Evolutionary conservation across 2,329 filamentous ascomycete species (phyloP).

Genomic region (Xylariaceae sp.): DNA sequence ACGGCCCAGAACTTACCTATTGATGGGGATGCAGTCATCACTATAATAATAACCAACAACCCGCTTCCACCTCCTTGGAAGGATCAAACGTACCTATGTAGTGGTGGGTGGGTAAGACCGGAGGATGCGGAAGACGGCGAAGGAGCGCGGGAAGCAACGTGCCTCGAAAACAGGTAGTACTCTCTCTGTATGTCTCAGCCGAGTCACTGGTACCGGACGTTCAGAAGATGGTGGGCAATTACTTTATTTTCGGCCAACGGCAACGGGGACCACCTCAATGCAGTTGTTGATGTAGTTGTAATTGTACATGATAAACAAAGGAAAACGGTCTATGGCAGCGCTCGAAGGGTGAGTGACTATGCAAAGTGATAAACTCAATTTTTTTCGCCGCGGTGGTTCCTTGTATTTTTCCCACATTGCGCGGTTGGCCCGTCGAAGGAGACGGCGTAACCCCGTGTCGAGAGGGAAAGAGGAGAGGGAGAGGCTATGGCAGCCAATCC

Average conservation of each 20-base stretch:
- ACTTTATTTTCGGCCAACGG: slow-evolving; percentile 20
- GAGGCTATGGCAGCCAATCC: slow-evolving; percentile 5
- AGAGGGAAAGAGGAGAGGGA: slow-evolving; percentile 2
- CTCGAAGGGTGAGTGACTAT: slow-evolving; percentile 30
- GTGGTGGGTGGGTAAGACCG: background rate
- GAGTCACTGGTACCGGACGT: background rate
- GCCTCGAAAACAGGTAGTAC: background rate
- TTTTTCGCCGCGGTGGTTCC: slow-evolving; percentile 8
- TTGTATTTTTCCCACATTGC: slow-evolving; percentile 13
- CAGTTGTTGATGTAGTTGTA: slow-evolving; percentile 32
- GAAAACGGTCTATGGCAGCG: slow-evolving; percentile 32
- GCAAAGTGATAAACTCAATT: slow-evolving; percentile 26
- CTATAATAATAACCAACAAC: background rate
- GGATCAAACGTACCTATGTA: background rate
- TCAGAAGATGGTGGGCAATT: slow-evolving; percentile 18
- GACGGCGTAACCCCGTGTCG: background rate
- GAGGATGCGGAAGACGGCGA: background rate
- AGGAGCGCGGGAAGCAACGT: background rate
- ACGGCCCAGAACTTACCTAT: too few species aligned
- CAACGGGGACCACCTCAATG: slow-evolving; percentile 19
- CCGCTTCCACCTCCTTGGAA: background rate
- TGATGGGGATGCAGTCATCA: background rate
- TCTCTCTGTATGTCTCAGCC: slow-evolving; percentile 1
- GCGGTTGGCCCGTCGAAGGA: slow-evolving; percentile 4
- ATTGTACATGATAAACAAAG: slow-evolving; percentile 35